Evolutionary conservation across 2,329 filamentous ascomycete genomes (phyloP), one percentile per base, ranked within the genome.

Genomic region (Botrytis medusae): DNA sequence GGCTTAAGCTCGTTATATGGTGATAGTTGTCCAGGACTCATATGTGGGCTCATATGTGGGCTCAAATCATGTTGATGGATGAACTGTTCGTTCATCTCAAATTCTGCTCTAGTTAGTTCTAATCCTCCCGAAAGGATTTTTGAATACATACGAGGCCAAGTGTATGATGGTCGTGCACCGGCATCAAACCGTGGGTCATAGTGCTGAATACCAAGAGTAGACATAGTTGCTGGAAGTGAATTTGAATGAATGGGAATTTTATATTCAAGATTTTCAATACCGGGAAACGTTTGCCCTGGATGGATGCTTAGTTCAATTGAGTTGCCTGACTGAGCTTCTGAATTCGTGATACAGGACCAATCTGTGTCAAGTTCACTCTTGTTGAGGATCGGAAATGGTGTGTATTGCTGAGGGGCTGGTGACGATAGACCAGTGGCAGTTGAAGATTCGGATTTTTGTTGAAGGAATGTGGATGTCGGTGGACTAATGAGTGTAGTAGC

Each of bases 71-170:
- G 76, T 42, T 78, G 77, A 32, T 76, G 75, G 61, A 81, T 76
- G 68, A 77, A 79, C 71, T 81, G 79, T 51, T 80, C 76, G 29
- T 77, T 73, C 70, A 80, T 76, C 40, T 81, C 79, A 51, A 79
- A 79, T 74, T 78, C 79, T 81, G 59, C 37, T 51, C 51, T 54
- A 40, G 40, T 80, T 74, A 80, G 76, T 73, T 54, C 44, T 51
- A n/a, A 57, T 69, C 42, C 29, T 64, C 25, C 40, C 32, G 16
- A 18, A 54, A 37, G 48, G 48, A 32, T 59, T 34, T 42, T 59
- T 65, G 44, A 68, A 69, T 72, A 79, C 79, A 77, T 76, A 81
- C 79, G 77, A 76, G 79, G 79, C 79, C 79, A 81, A 44, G 79
- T 81, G 59, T 78, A 79, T 69, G 78, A 78, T 61, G 77, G 78